Base-by-base conservation (phyloP, 2,329 filamentous ascomycete genomes). In the Penicillium janthinellum region DNA sequence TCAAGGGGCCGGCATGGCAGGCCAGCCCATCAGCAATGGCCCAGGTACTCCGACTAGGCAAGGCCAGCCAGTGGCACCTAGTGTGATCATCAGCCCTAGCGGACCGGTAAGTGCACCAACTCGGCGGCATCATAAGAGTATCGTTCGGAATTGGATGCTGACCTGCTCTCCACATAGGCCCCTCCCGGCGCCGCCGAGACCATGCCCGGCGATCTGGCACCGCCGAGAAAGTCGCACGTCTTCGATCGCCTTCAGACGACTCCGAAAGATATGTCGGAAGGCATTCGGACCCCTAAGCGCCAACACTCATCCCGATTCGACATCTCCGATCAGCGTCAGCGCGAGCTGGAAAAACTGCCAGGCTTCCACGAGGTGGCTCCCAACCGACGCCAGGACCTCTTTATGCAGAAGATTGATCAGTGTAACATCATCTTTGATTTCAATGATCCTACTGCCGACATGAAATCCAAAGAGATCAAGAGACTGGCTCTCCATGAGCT, bases 351-450 rank as follows among this genome's bases (percentile, higher is more conserved):
- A 77, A 99, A 99, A 80, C 83, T 99, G 25, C 94, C 95, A 1
- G 95, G 95, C 38, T 99, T 99, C 78, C 95, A 99, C 72, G 95
- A 99, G 78, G 95, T 98, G 28, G 90, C 94, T 11, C 95, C 95
- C 15, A 96, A 96, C 75, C 88, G 94, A 64, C 88, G 95, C 63
- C 93, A 97, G 79, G 94, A 98, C 70, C 86, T 99, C 17, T 99
- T 99, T 79, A 97, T 99, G 93, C 93, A 98, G 75, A 99, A 99
- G 84, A 95, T 99, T 69, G 95, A 98, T 72, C 95, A 99, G 77
- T 99, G 95, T 83, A 99, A 99, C 75, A 96, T 99, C 81, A 99
- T 99, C 71, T 99, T 99, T 75, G 95, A 99, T 80, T 99, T 99
- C 81, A 99, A 98, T 75, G 95, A 99, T 78, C 92, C 94, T 51